Conservation (phyloP, 208 protist species). For the Acanthamoeba castellanii region DNA sequence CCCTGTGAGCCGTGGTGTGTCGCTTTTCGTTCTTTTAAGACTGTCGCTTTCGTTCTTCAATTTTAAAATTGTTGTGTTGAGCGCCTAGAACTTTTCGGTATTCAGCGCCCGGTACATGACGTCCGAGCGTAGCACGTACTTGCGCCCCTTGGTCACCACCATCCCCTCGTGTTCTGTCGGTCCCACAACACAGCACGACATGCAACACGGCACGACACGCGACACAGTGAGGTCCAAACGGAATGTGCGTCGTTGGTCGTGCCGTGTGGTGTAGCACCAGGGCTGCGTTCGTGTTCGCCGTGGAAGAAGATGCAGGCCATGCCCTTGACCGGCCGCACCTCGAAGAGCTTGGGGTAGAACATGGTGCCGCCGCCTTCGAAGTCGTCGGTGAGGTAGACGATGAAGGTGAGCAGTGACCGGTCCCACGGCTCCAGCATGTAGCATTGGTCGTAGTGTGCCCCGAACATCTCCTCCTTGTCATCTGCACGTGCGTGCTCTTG, state of each 20-base stretch:
- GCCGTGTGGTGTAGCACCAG: neutral
- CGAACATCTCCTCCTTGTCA: slow-evolving; percentile 57
- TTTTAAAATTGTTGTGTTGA: too few relatives aligned
- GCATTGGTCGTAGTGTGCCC: slow-evolving; percentile 51
- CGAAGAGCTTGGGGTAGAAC: slow-evolving; percentile 15
- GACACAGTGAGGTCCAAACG: too few relatives aligned
- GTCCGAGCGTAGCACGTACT: slow-evolving; percentile 72
- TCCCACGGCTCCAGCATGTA: neutral
- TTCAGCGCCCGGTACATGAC: slow-evolving; percentile 42
- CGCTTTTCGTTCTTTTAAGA: neutral
- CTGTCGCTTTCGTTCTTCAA: too few relatives aligned
- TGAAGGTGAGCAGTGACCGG: slow-evolving; percentile 60
- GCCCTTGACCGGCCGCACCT: slow-evolving; percentile 53
- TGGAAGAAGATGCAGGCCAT: slow-evolving; percentile 57
- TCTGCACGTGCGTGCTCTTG: neutral
- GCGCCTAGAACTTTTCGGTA: neutral
- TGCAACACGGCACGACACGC: too few relatives aligned
- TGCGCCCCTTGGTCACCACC: slow-evolving; percentile 27
- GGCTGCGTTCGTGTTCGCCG: neutral
- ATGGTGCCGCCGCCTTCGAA: slow-evolving; percentile 61
- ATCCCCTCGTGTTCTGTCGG: slow-evolving; percentile 70
- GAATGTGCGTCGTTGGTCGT: too few relatives aligned
- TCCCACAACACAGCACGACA: too few relatives aligned
- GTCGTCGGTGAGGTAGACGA: slow-evolving; percentile 72
- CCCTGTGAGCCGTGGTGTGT: neutral